Percentiles rank a stretch among this genome's conserved stretches.
These are phyloP conservation scores for Patellifolia procumbens DNA, from an alignment of 179 eudicot species.

Conservation along the genomic window DNA sequence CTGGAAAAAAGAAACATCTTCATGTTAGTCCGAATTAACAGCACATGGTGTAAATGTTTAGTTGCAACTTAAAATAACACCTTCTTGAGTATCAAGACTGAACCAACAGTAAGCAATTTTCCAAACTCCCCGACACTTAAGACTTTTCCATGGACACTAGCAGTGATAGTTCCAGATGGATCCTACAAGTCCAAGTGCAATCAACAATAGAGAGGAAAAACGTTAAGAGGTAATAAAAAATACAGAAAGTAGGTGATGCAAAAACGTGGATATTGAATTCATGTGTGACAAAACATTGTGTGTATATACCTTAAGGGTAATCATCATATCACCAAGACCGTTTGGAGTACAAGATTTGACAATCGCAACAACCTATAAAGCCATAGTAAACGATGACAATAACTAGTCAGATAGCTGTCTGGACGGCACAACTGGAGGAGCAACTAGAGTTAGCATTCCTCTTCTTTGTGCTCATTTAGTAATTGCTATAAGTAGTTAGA, in stretches of 20 bases:
- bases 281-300: background rate
- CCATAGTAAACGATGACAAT: background rate
- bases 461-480: background rate
- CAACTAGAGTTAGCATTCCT: background rate
- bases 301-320: constrained; percentile 66
- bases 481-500: no score
- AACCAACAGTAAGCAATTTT: constrained; percentile 59
- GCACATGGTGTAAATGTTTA: background rate
- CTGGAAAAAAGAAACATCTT: constrained; percentile 61
- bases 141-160: constrained; percentile 75
- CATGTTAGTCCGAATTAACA: constrained; percentile 13
- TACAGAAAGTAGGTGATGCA: background rate
- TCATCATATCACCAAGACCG: constrained; percentile 82
- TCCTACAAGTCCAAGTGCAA: constrained; percentile 49
- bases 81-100: constrained; percentile 72
- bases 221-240: no score
- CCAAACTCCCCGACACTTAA: constrained; percentile 46
- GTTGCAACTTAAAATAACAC: constrained; percentile 30
- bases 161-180: constrained; percentile 70
- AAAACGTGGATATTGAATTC: background rate
- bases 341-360: constrained; percentile 70
- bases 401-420: background rate
- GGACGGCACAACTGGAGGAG: background rate
- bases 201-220: constrained; percentile 6
- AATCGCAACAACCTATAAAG: constrained; percentile 73